phyloP scores from a whole-genome alignment of 2,329 filamentous ascomycete species.

The Nigrograna mackinnonii region DNA sequence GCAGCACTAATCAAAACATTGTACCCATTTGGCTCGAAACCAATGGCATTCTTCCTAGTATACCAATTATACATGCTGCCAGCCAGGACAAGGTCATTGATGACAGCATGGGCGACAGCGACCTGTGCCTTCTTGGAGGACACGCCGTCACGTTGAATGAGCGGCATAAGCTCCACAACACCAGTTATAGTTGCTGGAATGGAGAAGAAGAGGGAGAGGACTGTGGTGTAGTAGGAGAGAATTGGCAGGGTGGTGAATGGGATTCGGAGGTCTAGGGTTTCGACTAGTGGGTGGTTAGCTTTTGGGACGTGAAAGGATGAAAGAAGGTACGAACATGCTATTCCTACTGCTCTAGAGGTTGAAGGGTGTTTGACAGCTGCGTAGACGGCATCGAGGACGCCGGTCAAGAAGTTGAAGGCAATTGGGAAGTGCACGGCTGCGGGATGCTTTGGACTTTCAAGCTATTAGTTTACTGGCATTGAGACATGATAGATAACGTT shows the following conservation, averaged over 20 bases:
- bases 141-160: conserved; percentile 49
- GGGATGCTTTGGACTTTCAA: conserved; percentile 49
- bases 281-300: too few species aligned
- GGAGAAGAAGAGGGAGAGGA: conserved; percentile 40
- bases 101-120: conserved; percentile 45
- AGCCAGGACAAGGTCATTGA: conserved; percentile 46
- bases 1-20: conserved; percentile 43
- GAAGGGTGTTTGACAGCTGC: conserved; percentile 34
- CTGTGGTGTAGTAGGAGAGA: conserved; percentile 49
- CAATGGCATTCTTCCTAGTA: conserved; percentile 32
- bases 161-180: conserved; percentile 41
- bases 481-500: too few species aligned
- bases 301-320: too few species aligned
- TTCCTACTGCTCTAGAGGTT: conserved; percentile 33
- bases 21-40: conserved; percentile 38
- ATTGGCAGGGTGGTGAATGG: conserved; percentile 38
- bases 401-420: conserved; percentile 47
- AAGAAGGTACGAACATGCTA: conserved; percentile 21
- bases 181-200: conserved; percentile 37
- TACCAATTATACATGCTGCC: conserved; percentile 49
- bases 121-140: conserved; percentile 46
- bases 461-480: background rate
- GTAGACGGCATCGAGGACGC: conserved; percentile 46
- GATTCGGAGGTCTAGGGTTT: conserved; percentile 28
- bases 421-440: conserved; percentile 53